phyloP scores from a whole-genome alignment of 768 basidiomycete species.

The Sarcomyxa edulis region DNA sequence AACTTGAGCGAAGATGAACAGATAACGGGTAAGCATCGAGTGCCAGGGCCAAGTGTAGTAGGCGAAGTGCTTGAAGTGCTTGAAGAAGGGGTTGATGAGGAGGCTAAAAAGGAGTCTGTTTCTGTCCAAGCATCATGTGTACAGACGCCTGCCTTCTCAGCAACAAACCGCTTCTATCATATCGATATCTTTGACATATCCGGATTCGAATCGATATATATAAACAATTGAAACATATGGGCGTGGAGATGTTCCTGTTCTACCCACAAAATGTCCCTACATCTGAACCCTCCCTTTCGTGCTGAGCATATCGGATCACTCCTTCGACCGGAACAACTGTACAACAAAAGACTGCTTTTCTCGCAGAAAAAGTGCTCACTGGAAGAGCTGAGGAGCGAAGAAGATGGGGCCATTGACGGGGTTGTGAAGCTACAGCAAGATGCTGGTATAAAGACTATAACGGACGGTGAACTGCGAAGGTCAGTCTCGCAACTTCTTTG shows the following conservation, averaged over 20 bases:
- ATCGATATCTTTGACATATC: no score
- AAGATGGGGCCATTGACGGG: conserved; percentile 49
- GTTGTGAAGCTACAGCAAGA: conserved; percentile 51
- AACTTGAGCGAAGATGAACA: conserved; percentile 76
- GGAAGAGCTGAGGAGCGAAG: conserved; percentile 39
- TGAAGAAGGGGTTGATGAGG: no score
- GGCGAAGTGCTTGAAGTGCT: no score
- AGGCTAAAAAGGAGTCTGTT: no score
- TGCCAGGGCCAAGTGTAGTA: no score
- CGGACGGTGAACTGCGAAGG: conserved; percentile 54
- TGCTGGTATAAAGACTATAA: conserved; percentile 52
- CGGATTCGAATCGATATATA: no score
- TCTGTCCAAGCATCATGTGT: no score
- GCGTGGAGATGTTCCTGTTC: conserved; percentile 3
- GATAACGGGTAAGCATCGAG: conserved; percentile 31
- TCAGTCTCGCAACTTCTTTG: conserved; percentile 9
- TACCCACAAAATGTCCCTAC: conserved; percentile 15
- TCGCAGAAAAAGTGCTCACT: conserved; percentile 34
- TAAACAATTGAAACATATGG: no score
- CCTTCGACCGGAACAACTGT: conserved; percentile 46
- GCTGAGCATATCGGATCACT: conserved; percentile 63
- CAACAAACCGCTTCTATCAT: no score
- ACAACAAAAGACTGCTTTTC: conserved; percentile 37
- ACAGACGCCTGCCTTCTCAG: no score
- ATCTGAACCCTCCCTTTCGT: conserved; percentile 34